Conservation (phyloP, 2,329 filamentous ascomycete genomes). For the Seiridium unicorne region DNA sequence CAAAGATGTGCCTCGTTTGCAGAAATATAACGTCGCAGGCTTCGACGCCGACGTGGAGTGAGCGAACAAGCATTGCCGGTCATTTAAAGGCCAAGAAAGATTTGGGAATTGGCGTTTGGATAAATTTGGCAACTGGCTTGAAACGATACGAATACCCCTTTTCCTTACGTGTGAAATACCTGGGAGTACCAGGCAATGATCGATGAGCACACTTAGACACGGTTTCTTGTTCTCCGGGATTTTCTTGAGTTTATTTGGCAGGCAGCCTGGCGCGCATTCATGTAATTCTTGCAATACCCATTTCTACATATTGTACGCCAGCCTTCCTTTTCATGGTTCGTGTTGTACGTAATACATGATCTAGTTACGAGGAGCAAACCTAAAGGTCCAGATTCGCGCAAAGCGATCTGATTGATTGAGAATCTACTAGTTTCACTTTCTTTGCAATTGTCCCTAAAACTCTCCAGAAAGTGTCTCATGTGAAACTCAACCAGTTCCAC, state of each 20-base stretch:
- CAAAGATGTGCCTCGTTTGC: background rate
- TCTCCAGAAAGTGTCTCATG: no score
- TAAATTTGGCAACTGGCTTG: background rate
- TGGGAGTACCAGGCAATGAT: background rate
- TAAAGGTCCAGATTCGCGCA: no score
- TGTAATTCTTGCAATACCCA: no score
- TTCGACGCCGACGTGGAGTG: slow-evolving; percentile 7
- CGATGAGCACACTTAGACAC: background rate
- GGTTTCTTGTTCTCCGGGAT: background rate
- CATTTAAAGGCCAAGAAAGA: background rate
- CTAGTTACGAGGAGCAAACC: no score
- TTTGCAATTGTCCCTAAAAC: no score
- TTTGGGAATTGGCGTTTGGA: background rate
- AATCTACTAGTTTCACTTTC: no score
- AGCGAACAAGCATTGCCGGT: background rate
- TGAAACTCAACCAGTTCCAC: no score
- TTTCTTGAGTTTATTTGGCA: background rate
- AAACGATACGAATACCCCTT: background rate
- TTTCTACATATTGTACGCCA: no score
- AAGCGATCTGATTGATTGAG: no score
- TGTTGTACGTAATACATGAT: no score
- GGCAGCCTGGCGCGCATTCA: no score
- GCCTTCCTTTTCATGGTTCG: no score
- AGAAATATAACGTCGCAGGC: background rate
- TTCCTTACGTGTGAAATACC: background rate